phyloP scores from a whole-genome alignment of 257 asterid species.

The Solanum gandarillasii region DNA sequence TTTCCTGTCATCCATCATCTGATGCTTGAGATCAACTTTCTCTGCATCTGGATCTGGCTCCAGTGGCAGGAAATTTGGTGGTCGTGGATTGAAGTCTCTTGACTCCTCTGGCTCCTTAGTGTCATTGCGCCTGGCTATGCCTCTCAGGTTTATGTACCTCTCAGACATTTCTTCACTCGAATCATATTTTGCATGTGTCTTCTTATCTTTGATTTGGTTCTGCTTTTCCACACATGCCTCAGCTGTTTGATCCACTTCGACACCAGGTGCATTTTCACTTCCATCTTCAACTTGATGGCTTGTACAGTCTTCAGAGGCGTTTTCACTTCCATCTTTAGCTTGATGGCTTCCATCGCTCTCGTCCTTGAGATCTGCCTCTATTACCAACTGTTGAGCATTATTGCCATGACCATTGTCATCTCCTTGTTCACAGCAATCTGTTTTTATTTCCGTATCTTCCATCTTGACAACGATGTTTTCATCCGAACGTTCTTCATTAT shows the following conservation, averaged over 20 bases:
- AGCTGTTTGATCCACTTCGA: neutral
- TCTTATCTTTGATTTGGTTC: constrained; percentile 1
- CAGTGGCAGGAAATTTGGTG: constrained; percentile 54
- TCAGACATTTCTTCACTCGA: neutral
- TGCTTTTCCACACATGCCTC: neutral
- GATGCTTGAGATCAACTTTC: constrained; percentile 78
- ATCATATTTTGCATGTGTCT: neutral
- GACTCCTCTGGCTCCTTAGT: constrained; percentile 20
- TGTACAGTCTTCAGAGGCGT: neutral
- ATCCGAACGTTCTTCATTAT: neutral
- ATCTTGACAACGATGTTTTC: neutral
- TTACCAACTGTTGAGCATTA: neutral
- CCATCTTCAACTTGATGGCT: neutral
- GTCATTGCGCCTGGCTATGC: constrained; percentile 24
- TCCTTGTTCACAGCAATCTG: neutral
- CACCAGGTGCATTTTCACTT: neutral
- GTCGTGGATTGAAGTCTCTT: constrained; percentile 55
- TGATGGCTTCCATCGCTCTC: neutral
- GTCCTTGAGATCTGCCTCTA: neutral
- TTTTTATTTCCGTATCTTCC: neutral
- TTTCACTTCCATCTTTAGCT: neutral
- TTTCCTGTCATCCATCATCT: constrained; percentile 52
- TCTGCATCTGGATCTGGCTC: constrained; percentile 58
- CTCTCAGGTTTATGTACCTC: constrained; percentile 4
- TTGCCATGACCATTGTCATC: neutral